Conservation (phyloP, 108 stramenopile genomes). For the Cyclotella distinguenda region DNA sequence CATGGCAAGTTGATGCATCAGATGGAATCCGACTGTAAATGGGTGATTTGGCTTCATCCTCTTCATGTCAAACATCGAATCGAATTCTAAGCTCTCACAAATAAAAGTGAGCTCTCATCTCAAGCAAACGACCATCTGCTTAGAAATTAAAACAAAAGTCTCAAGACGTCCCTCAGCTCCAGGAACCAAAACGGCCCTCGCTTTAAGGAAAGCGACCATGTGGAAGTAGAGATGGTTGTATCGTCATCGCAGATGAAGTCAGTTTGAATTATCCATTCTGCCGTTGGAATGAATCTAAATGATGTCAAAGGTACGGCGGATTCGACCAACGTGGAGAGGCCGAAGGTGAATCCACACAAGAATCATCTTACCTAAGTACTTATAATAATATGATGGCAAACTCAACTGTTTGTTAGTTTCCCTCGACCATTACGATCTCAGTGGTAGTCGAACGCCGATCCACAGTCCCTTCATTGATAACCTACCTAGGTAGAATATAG, state of each 20-base stretch:
- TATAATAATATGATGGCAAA: no score
- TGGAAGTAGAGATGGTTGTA: conserved; percentile 39
- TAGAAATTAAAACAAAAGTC: conserved; percentile 58
- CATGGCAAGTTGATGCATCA: conserved; percentile 16
- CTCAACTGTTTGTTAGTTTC: no score
- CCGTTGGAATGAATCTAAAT: no score
- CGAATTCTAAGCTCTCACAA: background rate
- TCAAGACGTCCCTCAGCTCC: conserved; percentile 44
- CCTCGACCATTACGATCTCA: no score
- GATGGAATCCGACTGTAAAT: conserved; percentile 54
- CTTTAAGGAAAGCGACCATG: conserved; percentile 1
- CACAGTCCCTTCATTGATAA: no score
- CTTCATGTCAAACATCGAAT: conserved; percentile 15
- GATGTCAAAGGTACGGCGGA: no score
- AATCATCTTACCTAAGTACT: no score
- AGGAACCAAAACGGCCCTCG: conserved; percentile 31
- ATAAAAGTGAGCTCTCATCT: background rate
- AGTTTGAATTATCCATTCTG: no score
- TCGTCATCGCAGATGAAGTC: conserved; percentile 53
- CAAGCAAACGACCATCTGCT: conserved; percentile 19
- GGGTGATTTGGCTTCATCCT: conserved; percentile 41
- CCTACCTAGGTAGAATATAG: no score
- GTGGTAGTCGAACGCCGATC: no score
- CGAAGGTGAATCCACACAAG: no score
- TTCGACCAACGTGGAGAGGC: no score